Percentiles rank a stretch among this genome's conserved stretches.
Conservation (phyloP, 805 yeast genomes). For the Candida koratica region DNA sequence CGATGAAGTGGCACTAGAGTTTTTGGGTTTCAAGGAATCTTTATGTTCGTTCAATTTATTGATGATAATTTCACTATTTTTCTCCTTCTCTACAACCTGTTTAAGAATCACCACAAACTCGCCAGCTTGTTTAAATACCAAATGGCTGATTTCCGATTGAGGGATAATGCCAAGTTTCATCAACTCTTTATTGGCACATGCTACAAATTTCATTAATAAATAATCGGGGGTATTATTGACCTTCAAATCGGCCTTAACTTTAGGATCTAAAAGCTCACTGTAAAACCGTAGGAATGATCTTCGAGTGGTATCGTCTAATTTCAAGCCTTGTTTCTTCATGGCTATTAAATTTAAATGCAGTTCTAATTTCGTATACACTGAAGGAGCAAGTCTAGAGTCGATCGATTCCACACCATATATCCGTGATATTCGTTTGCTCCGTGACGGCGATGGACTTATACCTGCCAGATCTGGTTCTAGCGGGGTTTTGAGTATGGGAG, state of each 20-base stretch:
- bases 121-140: conserved; percentile 35
- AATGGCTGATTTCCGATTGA: conserved; percentile 26
- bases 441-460: conserved; percentile 7
- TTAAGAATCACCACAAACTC: conserved; percentile 37
- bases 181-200: conserved; percentile 50
- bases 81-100: conserved; percentile 34
- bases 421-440: conserved; percentile 12
- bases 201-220: conserved; percentile 49
- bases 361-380: conserved; percentile 38
- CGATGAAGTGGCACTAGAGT: not conserved
- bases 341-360: conserved; percentile 43
- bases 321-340: conserved; percentile 33
- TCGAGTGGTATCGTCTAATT: conserved; percentile 48
- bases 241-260: conserved; percentile 29
- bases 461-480: not conserved
- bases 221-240: conserved; percentile 40
- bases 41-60: conserved; percentile 43
- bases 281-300: conserved; percentile 60
- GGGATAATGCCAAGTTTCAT: conserved; percentile 37
- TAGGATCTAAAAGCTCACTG: conserved; percentile 53
- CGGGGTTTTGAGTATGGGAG: conserved; percentile 17
- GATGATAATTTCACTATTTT: conserved; percentile 34
- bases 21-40: conserved; percentile 30
- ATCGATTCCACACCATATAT: conserved; percentile 14
- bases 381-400: conserved; percentile 36